Evolutionary conservation across 345 rosid genomes (phyloP).

Genomic region (Gossypium anomalum): DNA sequence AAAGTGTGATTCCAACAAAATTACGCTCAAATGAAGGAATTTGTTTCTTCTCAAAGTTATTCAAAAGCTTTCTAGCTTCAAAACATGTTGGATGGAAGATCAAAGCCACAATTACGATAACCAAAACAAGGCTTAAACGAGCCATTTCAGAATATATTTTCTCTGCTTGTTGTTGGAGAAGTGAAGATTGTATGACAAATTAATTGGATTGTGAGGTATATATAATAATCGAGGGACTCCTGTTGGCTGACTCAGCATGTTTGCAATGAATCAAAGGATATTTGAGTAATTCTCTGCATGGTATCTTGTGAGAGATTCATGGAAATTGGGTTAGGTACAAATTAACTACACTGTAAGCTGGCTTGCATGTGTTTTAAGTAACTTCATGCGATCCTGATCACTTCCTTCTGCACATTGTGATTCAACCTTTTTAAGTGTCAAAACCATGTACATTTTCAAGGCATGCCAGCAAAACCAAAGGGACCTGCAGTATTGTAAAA

Average conservation of each 20-base stretch:
- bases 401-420: neutral
- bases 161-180: neutral
- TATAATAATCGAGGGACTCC: neutral
- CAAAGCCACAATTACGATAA: neutral
- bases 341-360: neutral
- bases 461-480: neutral
- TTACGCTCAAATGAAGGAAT: neutral
- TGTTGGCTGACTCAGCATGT: neutral
- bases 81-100: neutral
- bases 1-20: neutral
- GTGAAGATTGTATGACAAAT: neutral
- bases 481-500: neutral
- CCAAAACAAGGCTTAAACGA: neutral
- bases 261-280: neutral
- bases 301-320: neutral
- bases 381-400: neutral
- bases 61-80: slow-evolving; percentile 7
- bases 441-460: neutral
- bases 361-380: neutral
- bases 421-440: neutral
- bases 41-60: neutral
- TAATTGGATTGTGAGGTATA: neutral
- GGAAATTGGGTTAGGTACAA: neutral
- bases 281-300: neutral
- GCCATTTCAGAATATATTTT: neutral